These are phyloP conservation scores for Xylariaceae sp. DNA, from an alignment of 2,329 filamentous ascomycete genomes.

Conservation along the genomic window DNA sequence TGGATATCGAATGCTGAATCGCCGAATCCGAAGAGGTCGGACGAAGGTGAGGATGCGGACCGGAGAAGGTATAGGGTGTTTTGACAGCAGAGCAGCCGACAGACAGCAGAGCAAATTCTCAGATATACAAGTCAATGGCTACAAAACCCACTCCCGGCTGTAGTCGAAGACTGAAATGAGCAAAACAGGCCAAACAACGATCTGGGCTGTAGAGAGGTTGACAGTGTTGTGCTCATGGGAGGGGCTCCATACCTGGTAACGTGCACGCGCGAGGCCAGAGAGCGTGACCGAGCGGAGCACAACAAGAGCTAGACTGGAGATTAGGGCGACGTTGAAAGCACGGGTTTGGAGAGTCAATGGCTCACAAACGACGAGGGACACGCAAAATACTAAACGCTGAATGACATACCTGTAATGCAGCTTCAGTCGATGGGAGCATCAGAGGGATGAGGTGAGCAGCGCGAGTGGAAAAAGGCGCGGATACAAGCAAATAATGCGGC, in stretches of 20 bases:
- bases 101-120: not conserved
- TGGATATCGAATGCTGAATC: slow-evolving; percentile 8
- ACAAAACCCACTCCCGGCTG: not conserved
- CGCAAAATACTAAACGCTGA: slow-evolving; percentile 8
- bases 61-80: not conserved
- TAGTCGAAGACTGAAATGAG: not conserved
- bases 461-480: slow-evolving; percentile 3
- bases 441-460: slow-evolving; percentile 10
- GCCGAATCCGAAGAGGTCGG: slow-evolving; percentile 1
- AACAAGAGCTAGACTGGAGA: slow-evolving; percentile 23
- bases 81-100: not conserved
- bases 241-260: slow-evolving; percentile 14
- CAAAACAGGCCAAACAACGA: not conserved
- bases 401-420: slow-evolving; percentile 18
- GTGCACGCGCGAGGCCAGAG: slow-evolving; percentile 28
- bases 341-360: slow-evolving; percentile 16
- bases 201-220: not conserved
- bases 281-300: slow-evolving; percentile 27
- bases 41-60: not conserved
- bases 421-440: not conserved
- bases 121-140: not conserved
- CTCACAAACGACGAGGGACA: slow-evolving; percentile 23
- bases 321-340: slow-evolving; percentile 25
- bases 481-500: slow-evolving; percentile 10
- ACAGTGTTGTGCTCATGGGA: slow-evolving; percentile 1